These are phyloP conservation scores for Hyaloraphidium curvatum DNA, from an alignment of 192 early-diverging fungal genomes.

Conservation along the genomic window DNA sequence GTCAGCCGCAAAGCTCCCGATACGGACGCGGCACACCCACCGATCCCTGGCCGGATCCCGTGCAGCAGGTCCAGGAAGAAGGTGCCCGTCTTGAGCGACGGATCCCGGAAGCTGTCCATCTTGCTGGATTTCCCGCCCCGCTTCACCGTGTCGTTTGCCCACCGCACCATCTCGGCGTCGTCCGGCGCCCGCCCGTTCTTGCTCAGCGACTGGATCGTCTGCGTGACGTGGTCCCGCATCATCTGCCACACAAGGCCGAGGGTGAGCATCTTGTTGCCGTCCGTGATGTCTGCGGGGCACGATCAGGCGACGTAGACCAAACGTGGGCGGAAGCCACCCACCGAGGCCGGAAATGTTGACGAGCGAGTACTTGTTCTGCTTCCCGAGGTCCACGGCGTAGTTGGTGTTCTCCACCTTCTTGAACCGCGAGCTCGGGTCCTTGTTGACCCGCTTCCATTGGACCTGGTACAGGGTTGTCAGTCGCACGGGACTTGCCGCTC, in stretches of 20 bases:
- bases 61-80: slow-evolving; percentile 86
- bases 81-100: slow-evolving; percentile 47
- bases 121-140: slow-evolving; percentile 40
- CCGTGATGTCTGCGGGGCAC: slow-evolving; percentile 70
- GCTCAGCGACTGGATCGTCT: slow-evolving; percentile 72
- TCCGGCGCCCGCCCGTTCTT: slow-evolving; percentile 41
- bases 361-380: slow-evolving; percentile 66
- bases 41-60: slow-evolving; percentile 77
- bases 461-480: too few species aligned
- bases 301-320: background rate
- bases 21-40: slow-evolving; percentile 71
- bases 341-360: slow-evolving; percentile 74
- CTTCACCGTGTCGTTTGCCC: slow-evolving; percentile 76
- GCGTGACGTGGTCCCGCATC: slow-evolving; percentile 93
- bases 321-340: background rate
- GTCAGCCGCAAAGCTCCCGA: slow-evolving; percentile 23
- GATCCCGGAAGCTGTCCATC: slow-evolving; percentile 75
- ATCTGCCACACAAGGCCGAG: slow-evolving; percentile 94
- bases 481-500: too few species aligned
- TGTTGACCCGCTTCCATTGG: slow-evolving; percentile 85
- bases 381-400: slow-evolving; percentile 73
- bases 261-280: slow-evolving; percentile 74
- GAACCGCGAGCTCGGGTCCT: slow-evolving; percentile 55
- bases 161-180: slow-evolving; percentile 79
- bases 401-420: slow-evolving; percentile 98